Conservation (phyloP, 1,284 basidiomycete species). For the Trichosporon sp. region DNA sequence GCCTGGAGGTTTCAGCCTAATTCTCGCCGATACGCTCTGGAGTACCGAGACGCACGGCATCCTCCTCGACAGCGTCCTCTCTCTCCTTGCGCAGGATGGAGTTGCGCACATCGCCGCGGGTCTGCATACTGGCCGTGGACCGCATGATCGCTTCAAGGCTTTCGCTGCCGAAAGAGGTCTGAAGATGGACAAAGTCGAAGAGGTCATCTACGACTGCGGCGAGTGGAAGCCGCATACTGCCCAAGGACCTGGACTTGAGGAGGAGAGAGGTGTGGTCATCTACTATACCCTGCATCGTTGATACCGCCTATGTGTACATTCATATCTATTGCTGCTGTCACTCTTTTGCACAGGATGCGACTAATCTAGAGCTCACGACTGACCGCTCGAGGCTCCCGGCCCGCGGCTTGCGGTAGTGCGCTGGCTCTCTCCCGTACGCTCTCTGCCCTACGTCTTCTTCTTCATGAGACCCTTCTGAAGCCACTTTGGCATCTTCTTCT, state of each 20-base stretch:
- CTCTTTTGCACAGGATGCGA: neutral
- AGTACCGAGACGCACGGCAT: conserved; percentile 21
- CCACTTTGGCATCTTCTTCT: conserved; percentile 16
- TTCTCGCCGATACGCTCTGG: conserved; percentile 54
- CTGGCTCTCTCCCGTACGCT: neutral
- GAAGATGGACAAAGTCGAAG: conserved; percentile 21
- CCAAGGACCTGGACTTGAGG: conserved; percentile 17
- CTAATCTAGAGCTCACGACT: too few relatives aligned
- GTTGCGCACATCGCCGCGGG: conserved; percentile 42
- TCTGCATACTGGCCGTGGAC: conserved; percentile 43
- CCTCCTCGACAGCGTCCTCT: conserved; percentile 34
- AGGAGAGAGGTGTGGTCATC: conserved; percentile 44
- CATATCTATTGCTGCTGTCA: neutral
- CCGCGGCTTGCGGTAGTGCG: neutral
- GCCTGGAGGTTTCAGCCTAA: conserved; percentile 25
- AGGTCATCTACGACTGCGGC: conserved; percentile 29
- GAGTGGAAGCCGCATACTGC: conserved; percentile 28
- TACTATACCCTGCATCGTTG: conserved; percentile 27
- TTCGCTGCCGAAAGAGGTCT: conserved; percentile 24
- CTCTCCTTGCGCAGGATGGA: conserved; percentile 27
- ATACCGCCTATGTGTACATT: neutral
- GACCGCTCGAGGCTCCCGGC: too few relatives aligned
- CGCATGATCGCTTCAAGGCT: conserved; percentile 34
- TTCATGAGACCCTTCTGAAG: conserved; percentile 46
- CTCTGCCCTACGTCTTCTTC: conserved; percentile 26